phyloP scores from a whole-genome alignment of 352 stramenopile species.

The Phytophthora macrochlamydospora region DNA sequence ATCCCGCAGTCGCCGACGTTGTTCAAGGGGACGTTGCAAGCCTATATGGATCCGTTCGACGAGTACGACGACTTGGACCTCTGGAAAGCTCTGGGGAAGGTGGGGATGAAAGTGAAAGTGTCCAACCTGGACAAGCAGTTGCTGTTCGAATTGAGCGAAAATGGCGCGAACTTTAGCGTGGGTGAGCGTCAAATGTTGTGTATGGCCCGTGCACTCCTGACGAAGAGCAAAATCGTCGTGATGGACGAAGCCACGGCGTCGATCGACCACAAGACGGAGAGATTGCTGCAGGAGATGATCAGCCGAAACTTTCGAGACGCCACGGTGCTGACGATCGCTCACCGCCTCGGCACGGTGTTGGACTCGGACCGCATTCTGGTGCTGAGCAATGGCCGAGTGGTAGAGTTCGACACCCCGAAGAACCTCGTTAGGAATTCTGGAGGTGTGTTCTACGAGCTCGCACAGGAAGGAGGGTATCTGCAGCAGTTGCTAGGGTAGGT shows the following conservation, averaged over 20 bases:
- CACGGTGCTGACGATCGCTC: slow-evolving; percentile 95
- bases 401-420: slow-evolving; percentile 86
- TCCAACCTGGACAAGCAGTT: slow-evolving; percentile 24
- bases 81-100: slow-evolving; percentile 58
- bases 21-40: slow-evolving; percentile 88
- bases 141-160: slow-evolving; percentile 44
- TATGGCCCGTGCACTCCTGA: slow-evolving; percentile 90
- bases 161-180: slow-evolving; percentile 50
- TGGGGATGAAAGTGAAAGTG: slow-evolving; percentile 57
- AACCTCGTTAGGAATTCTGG: slow-evolving; percentile 10
- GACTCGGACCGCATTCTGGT: slow-evolving; percentile 91
- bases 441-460: slow-evolving; percentile 23
- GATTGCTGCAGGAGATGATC: slow-evolving; percentile 73
- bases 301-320: slow-evolving; percentile 82
- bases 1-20: slow-evolving; percentile 87
- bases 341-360: slow-evolving; percentile 91
- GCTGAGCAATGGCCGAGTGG: slow-evolving; percentile 77
- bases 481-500: slow-evolving; percentile 6
- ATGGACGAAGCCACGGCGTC: slow-evolving; percentile 94
- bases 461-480: slow-evolving; percentile 25
- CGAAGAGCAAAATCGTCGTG: slow-evolving; percentile 85
- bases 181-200: slow-evolving; percentile 94
- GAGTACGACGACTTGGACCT: slow-evolving; percentile 75
- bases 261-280: slow-evolving; percentile 64
- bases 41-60: slow-evolving; percentile 89